These are phyloP conservation scores for Monilinia laxa DNA, from an alignment of 2,329 filamentous ascomycete species.

Conservation along the genomic window DNA sequence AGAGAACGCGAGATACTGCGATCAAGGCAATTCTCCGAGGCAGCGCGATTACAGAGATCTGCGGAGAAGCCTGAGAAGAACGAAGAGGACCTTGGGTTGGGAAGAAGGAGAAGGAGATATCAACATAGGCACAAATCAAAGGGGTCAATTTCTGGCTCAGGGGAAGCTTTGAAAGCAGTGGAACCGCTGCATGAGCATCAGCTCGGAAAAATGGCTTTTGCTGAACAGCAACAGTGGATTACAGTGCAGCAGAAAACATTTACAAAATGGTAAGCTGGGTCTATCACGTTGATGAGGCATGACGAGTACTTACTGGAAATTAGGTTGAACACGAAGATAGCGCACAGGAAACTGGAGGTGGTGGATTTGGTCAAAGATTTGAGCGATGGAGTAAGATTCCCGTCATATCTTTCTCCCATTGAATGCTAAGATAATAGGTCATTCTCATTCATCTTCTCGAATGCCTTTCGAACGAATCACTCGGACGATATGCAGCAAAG, in stretches of 20 bases:
- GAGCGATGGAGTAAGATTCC: slow-evolving; percentile 78
- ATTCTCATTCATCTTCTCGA: slow-evolving; percentile 96
- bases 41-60: slow-evolving; percentile 22
- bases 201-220: slow-evolving; percentile 58
- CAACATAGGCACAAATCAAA: slow-evolving; percentile 20
- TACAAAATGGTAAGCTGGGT: slow-evolving; percentile 75
- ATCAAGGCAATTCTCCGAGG: slow-evolving; percentile 24
- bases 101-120: slow-evolving; percentile 22
- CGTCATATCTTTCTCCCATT: slow-evolving; percentile 22
- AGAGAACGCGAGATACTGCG: slow-evolving; percentile 20
- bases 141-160: slow-evolving; percentile 22
- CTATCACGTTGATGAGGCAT: slow-evolving; percentile 13
- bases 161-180: slow-evolving; percentile 36
- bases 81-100: slow-evolving; percentile 10
- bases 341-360: slow-evolving; percentile 73
- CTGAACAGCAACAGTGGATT: slow-evolving; percentile 67
- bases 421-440: slow-evolving; percentile 55
- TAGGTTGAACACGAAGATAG: slow-evolving; percentile 95
- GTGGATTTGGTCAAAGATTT: slow-evolving; percentile 86
- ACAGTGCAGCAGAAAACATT: slow-evolving; percentile 98
- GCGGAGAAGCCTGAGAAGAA: slow-evolving; percentile 3
- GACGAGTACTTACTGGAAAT: slow-evolving; percentile 22
- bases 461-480: slow-evolving; percentile 89
- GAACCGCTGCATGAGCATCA: slow-evolving; percentile 39
- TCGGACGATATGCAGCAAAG: slow-evolving; percentile 94